Base-by-base conservation (phyloP, 352 stramenopile species). In the Globisporangium camurandrum region DNA sequence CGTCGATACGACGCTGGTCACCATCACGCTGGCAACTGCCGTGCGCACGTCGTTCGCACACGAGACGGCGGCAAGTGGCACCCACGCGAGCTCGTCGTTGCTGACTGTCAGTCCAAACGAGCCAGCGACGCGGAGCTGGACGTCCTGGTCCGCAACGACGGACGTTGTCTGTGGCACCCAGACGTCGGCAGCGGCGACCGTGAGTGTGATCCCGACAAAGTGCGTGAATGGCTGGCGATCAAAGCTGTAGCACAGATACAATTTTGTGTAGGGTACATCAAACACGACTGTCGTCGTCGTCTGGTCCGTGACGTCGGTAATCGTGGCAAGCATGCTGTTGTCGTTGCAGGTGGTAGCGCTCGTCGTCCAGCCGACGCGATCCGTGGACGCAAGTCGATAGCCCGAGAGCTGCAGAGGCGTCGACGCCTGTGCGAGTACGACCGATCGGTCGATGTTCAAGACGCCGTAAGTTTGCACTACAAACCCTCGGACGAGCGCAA, bases 161-260 rank as follows among this genome's bases (percentile, higher is more conserved):
- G 74, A 61, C 1, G 78, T 51, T 8, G 55, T 60, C 27, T 62
- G 49, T 2, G 76, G 71, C 1, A 64, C 59, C 76, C 71, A 88
- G 19, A 88, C 66, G 2, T 88, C 71, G 0, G 69, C 63, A 23
- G 64, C 64, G 0, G 67, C 67, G 0, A 80, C 69, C 0, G 59
- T 44, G 0, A 84, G 42, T 7, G 54, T 51, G 22, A 85, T 57
- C 0, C 37, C 51, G 5, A 50, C 33, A 49, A 84, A 84, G 2
- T 76, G 46, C n/a, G 63, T 50, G n/a, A 83, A 86, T 4, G 71
- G 73, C 33, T 88, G 71, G 2, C 61, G 54, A 30, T 70, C 57
- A 51, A 86, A 88, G 39, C 76, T 88, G 39, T 86, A 88, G 43
- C 76, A 88, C 8, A 88, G 46, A 22, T 53, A 63, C 16, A 86